A percentile compares a stretch with the other conserved stretches of the same genome.
Evolutionary conservation across 805 yeast genomes (phyloP).

Genomic region (Candida arabinofermentans): DNA sequence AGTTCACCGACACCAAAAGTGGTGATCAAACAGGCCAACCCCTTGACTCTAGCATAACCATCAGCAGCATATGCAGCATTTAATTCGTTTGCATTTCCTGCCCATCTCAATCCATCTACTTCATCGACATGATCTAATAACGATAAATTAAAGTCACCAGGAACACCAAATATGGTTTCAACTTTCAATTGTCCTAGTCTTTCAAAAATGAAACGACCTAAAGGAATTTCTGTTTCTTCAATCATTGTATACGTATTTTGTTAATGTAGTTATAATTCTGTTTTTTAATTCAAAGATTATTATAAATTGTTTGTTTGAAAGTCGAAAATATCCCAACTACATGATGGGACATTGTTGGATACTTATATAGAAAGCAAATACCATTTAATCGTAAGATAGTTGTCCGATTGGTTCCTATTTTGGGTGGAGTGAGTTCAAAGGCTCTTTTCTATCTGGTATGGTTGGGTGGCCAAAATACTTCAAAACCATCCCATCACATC

Average conservation of each 20-base stretch:
- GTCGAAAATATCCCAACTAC: too few species aligned
- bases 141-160: slow-evolving; percentile 70
- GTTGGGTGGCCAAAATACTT: too few species aligned
- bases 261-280: not conserved
- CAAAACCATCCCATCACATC: not conserved
- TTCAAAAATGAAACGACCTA: slow-evolving; percentile 71
- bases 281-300: too few species aligned
- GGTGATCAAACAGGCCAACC: slow-evolving; percentile 64
- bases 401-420: not conserved
- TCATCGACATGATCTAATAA: slow-evolving; percentile 64
- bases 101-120: slow-evolving; percentile 72
- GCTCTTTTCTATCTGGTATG: too few species aligned
- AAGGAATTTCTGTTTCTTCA: slow-evolving; percentile 35
- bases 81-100: slow-evolving; percentile 79
- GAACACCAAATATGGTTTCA: slow-evolving; percentile 65
- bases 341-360: too few species aligned
- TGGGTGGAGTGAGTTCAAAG: too few species aligned
- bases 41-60: slow-evolving; percentile 75
- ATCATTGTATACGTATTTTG: not conserved
- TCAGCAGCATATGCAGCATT: slow-evolving; percentile 83
- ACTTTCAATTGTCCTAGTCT: slow-evolving; percentile 66
- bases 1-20: slow-evolving; percentile 85
- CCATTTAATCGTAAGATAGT: slow-evolving; percentile 1
- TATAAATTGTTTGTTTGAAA: not conserved
- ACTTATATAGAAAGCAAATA: too few species aligned